These are phyloP conservation scores for Salmacisia buchloeana DNA, from an alignment of 1,284 basidiomycete genomes.

Conservation along the genomic window DNA sequence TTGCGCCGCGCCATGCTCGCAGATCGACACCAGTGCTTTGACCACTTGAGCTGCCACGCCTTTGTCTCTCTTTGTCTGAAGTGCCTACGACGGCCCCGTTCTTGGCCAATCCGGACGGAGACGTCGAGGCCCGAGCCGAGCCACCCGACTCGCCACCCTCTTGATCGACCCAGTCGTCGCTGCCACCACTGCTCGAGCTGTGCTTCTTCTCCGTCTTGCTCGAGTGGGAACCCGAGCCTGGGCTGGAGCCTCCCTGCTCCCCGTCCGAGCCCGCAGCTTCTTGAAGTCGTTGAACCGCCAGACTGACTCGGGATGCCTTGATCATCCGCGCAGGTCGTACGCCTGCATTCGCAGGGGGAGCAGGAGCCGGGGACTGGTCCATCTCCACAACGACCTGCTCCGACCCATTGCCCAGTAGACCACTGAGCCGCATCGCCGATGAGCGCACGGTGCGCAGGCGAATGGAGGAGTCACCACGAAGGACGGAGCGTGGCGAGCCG, in stretches of 20 bases:
- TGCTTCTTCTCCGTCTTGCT: not conserved
- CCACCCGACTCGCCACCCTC: not conserved
- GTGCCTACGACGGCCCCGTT: not conserved
- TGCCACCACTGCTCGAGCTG: not conserved
- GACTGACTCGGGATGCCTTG: conserved; percentile 2
- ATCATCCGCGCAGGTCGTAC: not conserved
- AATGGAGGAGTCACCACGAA: not conserved
- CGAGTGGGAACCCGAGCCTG: too few relatives aligned
- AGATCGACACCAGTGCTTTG: not conserved
- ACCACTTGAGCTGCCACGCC: not conserved
- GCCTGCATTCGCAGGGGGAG: not conserved
- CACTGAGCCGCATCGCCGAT: not conserved
- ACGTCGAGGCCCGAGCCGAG: not conserved
- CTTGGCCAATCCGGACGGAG: not conserved
- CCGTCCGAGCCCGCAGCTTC: not conserved
- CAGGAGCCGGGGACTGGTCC: conserved; percentile 5
- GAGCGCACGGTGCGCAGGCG: not conserved
- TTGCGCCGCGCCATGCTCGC: not conserved
- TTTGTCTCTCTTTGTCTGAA: not conserved
- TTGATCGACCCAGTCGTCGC: conserved; percentile 4
- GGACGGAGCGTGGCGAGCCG: not conserved
- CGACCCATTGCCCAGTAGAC: not conserved
- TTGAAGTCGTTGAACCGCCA: too few relatives aligned
- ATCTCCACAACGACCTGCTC: conserved; percentile 6
- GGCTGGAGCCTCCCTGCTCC: too few relatives aligned